A percentile compares a stretch with the other conserved stretches of the same genome.
Conservation (phyloP, 2,329 filamentous ascomycete genomes). For the Pezicula carpinea region DNA sequence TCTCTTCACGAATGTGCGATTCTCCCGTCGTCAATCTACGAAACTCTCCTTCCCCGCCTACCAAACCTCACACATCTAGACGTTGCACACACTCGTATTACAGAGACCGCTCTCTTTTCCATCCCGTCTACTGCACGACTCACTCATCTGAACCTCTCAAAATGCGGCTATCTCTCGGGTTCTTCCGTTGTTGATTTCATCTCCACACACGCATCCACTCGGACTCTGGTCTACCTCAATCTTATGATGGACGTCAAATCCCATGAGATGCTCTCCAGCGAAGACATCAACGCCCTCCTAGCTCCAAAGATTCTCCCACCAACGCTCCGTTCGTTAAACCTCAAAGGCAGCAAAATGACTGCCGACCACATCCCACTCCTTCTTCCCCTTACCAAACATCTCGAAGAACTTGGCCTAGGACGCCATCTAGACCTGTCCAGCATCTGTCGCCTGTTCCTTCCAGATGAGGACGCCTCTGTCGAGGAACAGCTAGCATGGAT, state of each 20-base stretch:
- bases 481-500: conserved; percentile 39
- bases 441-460: conserved; percentile 34
- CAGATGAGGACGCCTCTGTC: conserved; percentile 19
- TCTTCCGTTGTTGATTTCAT: conserved; percentile 66
- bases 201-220: conserved; percentile 64
- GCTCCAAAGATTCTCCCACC: conserved; percentile 50
- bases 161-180: conserved; percentile 67
- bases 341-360: conserved; percentile 70
- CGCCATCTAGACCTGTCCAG: conserved; percentile 62
- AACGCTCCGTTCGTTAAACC: conserved; percentile 67
- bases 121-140: conserved; percentile 69
- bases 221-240: conserved; percentile 65
- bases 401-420: conserved; percentile 74
- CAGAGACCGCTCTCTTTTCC: conserved; percentile 62
- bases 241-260: conserved; percentile 67
- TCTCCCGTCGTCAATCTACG: conserved; percentile 62
- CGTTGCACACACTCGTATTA: conserved; percentile 73
- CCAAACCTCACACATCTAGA: conserved; percentile 70
- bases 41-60: conserved; percentile 67
- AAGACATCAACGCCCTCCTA: conserved; percentile 61
- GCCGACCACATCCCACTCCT: conserved; percentile 59
- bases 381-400: conserved; percentile 60
- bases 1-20: conserved; percentile 77
- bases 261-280: conserved; percentile 64
- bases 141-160: conserved; percentile 74